A percentile compares a stretch with the other conserved stretches of the same genome.
These are phyloP conservation scores for Yamadazyma takamatsuzukensis DNA, from an alignment of 805 yeast species.

Conservation along the genomic window DNA sequence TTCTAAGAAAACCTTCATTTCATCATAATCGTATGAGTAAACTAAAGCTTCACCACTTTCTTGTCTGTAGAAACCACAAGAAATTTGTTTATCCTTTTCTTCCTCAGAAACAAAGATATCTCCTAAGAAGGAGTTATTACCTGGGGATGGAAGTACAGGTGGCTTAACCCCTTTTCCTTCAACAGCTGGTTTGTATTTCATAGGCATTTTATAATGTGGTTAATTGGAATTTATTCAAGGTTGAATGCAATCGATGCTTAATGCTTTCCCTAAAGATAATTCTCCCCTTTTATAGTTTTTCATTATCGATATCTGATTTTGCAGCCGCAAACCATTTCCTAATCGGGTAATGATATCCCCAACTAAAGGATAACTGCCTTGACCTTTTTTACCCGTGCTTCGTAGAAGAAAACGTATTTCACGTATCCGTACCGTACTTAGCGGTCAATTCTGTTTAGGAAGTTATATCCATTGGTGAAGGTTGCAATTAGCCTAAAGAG, in stretches of 20 bases:
- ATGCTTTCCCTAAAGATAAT: too few relatives aligned
- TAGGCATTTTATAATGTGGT: slow-evolving; percentile 41
- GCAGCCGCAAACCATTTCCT: slow-evolving; percentile 4
- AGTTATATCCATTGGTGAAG: too few relatives aligned
- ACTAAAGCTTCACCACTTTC: slow-evolving; percentile 65
- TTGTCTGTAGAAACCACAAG: slow-evolving; percentile 69
- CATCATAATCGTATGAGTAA: slow-evolving; percentile 62
- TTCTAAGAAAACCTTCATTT: slow-evolving; percentile 66
- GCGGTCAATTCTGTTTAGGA: too few relatives aligned
- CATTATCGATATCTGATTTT: slow-evolving; percentile 1
- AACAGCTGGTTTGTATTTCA: slow-evolving; percentile 49
- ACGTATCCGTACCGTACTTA: too few relatives aligned
- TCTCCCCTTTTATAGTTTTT: slow-evolving; percentile 4
- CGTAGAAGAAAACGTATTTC: too few relatives aligned
- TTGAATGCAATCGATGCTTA: not conserved
- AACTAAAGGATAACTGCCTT: too few relatives aligned
- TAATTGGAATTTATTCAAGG: not conserved
- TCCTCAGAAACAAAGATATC: slow-evolving; percentile 62
- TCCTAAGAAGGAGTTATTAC: slow-evolving; percentile 66
- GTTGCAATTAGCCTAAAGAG: too few relatives aligned
- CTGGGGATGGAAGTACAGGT: slow-evolving; percentile 59
- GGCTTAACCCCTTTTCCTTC: slow-evolving; percentile 54
- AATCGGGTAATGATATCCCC: slow-evolving; percentile 8
- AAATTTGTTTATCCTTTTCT: slow-evolving; percentile 54
- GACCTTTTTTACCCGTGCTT: too few relatives aligned